phyloP scores from a whole-genome alignment of 495 filamentous ascomycete genomes.

The Evernia prunastri region DNA sequence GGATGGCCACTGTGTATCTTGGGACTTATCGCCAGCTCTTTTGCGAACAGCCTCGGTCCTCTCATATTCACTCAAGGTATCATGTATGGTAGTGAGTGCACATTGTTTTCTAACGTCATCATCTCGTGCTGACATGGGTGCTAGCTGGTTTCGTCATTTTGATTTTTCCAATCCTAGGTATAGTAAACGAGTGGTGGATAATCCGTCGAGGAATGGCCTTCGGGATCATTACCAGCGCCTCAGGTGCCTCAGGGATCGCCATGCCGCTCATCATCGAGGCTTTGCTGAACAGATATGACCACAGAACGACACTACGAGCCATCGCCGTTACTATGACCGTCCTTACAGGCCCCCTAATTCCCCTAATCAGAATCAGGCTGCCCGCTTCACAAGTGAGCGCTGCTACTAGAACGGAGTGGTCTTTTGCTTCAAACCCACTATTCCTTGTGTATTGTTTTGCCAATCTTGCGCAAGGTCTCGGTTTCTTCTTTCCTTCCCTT shows the following conservation, averaged over 20 bases:
- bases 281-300: slow-evolving; percentile 31
- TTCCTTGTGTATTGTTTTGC: neutral
- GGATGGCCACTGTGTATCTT: slow-evolving; percentile 32
- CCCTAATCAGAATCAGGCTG: neutral
- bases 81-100: slow-evolving; percentile 29
- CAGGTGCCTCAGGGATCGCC: slow-evolving; percentile 32
- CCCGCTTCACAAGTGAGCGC: neutral
- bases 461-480: neutral
- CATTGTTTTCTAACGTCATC: neutral
- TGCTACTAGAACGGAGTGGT: neutral
- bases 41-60: slow-evolving; percentile 27
- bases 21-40: slow-evolving; percentile 32
- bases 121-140: neutral
- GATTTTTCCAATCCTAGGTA: slow-evolving; percentile 33
- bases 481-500: neutral
- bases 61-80: slow-evolving; percentile 36
- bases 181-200: slow-evolving; percentile 39
- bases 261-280: slow-evolving; percentile 35
- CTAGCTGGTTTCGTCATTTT: slow-evolving; percentile 20
- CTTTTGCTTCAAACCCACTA: neutral
- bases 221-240: slow-evolving; percentile 36
- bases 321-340: neutral
- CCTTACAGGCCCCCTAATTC: neutral
- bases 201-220: slow-evolving; percentile 38
- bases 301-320: slow-evolving; percentile 28